Evolutionary conservation across 225 moss, liverwort and hornwort genomes (phyloP).

Genomic region (Anthoceros angustus): DNA sequence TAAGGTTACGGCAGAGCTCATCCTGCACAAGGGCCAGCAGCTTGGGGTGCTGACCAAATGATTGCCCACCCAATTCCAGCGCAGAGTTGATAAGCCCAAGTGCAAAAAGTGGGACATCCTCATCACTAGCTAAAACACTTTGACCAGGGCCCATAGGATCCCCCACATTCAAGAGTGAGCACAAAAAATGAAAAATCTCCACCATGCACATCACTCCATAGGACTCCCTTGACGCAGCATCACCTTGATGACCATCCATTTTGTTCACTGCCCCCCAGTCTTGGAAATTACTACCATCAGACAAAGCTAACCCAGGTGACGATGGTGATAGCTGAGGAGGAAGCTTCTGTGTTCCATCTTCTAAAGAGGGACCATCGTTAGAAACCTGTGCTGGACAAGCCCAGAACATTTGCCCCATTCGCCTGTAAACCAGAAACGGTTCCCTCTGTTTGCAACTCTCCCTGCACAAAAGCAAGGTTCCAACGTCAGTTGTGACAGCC

Average conservation of each 20-base stretch:
- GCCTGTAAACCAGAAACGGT: too few relatives aligned
- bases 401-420: too few relatives aligned
- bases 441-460: too few relatives aligned
- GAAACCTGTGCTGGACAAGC: too few relatives aligned
- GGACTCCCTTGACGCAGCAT: slow-evolving; percentile 49
- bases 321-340: neutral
- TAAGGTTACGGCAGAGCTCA: slow-evolving; percentile 88
- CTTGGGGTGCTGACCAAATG: slow-evolving; percentile 69
- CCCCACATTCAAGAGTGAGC: slow-evolving; percentile 80
- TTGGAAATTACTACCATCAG: slow-evolving; percentile 27
- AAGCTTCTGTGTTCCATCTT: neutral
- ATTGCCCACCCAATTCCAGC: slow-evolving; percentile 77
- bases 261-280: neutral
- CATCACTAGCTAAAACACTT: slow-evolving; percentile 81
- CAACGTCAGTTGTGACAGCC: too few relatives aligned
- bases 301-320: slow-evolving; percentile 14
- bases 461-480: too few relatives aligned
- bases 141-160: slow-evolving; percentile 91
- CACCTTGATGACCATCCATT: slow-evolving; percentile 25
- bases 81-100: slow-evolving; percentile 82
- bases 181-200: slow-evolving; percentile 93
- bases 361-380: too few relatives aligned
- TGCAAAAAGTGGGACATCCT: slow-evolving; percentile 90
- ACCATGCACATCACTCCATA: slow-evolving; percentile 95
- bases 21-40: slow-evolving; percentile 89